Conservation (phyloP, 257 asterid genomes). For the Nicotiana noctiflora region DNA sequence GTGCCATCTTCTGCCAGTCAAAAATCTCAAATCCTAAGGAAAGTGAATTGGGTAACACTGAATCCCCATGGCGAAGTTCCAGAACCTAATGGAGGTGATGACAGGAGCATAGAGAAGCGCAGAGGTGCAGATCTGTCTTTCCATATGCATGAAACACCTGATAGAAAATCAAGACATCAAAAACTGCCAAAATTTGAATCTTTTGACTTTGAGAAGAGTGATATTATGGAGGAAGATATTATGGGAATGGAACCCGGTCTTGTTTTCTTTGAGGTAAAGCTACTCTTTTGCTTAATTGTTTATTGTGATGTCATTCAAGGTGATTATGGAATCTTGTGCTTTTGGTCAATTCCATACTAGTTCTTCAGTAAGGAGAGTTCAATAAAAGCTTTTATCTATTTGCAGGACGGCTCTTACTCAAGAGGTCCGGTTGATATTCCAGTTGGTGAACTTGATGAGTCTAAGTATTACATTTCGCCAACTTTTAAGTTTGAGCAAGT, state of each 20-base stretch:
- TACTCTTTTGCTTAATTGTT: not conserved
- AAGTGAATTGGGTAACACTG: conserved; percentile 76
- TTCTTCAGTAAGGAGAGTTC: not conserved
- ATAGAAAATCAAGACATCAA: conserved; percentile 19
- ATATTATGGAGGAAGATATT: conserved; percentile 94
- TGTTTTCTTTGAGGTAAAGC: conserved; percentile 85
- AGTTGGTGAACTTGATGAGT: conserved; percentile 53
- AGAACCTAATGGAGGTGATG: conserved; percentile 27
- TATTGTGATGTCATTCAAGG: not conserved
- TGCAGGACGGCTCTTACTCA: conserved; percentile 98
- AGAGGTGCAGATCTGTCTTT: conserved; percentile 22
- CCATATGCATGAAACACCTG: conserved; percentile 16
- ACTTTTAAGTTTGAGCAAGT: conserved; percentile 95
- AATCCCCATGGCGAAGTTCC: conserved; percentile 76
- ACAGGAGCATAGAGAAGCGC: conserved; percentile 15
- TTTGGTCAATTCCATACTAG: not conserved
- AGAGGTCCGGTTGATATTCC: conserved; percentile 95
- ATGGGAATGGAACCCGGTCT: conserved; percentile 97
- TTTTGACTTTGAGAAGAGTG: conserved; percentile 67
- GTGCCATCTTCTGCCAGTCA: conserved; percentile 42
- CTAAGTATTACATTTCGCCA: conserved; percentile 73
- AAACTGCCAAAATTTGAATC: conserved; percentile 68
- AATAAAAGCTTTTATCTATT: conserved; percentile 15
- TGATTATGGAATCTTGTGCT: not conserved
- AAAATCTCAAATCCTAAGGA: conserved; percentile 58